Evolutionary conservation across 306 rosid species (phyloP).

Genomic region (Ormosia semicastrata): DNA sequence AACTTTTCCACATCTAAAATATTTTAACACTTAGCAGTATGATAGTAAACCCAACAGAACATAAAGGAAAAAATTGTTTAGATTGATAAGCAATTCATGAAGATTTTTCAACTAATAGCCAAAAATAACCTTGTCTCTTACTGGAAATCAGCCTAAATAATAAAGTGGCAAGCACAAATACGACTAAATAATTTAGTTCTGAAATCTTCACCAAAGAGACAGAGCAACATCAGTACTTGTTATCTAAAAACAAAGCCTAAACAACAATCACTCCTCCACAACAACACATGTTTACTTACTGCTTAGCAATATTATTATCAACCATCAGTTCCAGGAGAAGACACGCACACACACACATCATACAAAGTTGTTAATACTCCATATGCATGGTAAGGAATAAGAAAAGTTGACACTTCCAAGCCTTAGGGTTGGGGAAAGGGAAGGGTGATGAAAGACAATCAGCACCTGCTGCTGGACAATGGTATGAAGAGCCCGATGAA

Average conservation of each 20-base stretch:
- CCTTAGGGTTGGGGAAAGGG: background rate
- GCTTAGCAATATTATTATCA: background rate
- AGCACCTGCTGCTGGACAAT: slow-evolving; percentile 74
- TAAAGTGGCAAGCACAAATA: background rate
- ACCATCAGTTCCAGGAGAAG: slow-evolving; percentile 1
- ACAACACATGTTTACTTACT: background rate
- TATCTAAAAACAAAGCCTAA: background rate
- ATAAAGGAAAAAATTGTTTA: background rate
- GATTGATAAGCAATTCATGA: background rate
- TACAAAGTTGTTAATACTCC: background rate
- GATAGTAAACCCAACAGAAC: background rate
- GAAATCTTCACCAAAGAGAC: background rate
- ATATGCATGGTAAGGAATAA: slow-evolving; percentile 6
- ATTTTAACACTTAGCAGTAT: background rate
- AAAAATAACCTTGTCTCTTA: background rate
- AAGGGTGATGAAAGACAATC: slow-evolving; percentile 20
- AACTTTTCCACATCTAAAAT: background rate
- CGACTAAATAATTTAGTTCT: background rate
- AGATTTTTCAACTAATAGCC: background rate
- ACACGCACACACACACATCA: background rate
- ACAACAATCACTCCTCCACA: slow-evolving; percentile 2
- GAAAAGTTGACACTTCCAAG: slow-evolving; percentile 1
- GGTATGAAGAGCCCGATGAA: slow-evolving; percentile 79
- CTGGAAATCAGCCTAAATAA: background rate
- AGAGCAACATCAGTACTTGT: background rate